A percentile compares a stretch with the other conserved stretches of the same genome.
These are phyloP conservation scores for Talaromyces albobiverticillius DNA, from an alignment of 2,329 filamentous ascomycete species.

Conservation along the genomic window DNA sequence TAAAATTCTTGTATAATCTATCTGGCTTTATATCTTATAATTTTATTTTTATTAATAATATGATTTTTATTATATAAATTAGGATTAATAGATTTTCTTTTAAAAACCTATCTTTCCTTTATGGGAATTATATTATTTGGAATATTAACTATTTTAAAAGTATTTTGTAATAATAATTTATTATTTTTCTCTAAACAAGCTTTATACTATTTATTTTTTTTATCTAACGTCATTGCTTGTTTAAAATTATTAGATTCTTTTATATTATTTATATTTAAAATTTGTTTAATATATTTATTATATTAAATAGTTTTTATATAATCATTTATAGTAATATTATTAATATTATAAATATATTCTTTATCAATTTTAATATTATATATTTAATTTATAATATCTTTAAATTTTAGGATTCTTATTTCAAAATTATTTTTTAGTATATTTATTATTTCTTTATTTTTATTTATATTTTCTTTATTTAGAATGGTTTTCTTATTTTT, in stretches of 20 bases:
- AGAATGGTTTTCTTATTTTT: too few species aligned
- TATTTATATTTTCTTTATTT: neutral
- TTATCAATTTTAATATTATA: neutral
- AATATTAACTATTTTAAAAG: neutral
- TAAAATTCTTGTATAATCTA: neutral
- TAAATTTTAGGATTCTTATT: neutral
- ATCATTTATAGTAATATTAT: neutral
- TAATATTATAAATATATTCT: neutral
- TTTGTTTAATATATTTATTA: neutral
- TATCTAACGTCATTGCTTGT: neutral
- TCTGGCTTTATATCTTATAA: neutral
- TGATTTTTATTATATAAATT: neutral
- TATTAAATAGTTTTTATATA: neutral
- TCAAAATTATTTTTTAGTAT: neutral
- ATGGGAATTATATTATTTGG: neutral
- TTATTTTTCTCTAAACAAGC: constrained; percentile 1
- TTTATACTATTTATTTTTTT: neutral
- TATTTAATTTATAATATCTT: neutral
- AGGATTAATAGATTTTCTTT: neutral
- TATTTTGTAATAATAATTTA: neutral
- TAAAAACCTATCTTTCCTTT: neutral
- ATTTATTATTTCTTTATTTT: too few species aligned
- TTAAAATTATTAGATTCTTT: constrained; percentile 1
- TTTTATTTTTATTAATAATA: neutral
- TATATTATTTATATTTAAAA: neutral